A percentile compares a stretch with the other conserved stretches of the same genome.
Conservation (phyloP, 1,284 basidiomycete genomes). For the Irpex sp. region DNA sequence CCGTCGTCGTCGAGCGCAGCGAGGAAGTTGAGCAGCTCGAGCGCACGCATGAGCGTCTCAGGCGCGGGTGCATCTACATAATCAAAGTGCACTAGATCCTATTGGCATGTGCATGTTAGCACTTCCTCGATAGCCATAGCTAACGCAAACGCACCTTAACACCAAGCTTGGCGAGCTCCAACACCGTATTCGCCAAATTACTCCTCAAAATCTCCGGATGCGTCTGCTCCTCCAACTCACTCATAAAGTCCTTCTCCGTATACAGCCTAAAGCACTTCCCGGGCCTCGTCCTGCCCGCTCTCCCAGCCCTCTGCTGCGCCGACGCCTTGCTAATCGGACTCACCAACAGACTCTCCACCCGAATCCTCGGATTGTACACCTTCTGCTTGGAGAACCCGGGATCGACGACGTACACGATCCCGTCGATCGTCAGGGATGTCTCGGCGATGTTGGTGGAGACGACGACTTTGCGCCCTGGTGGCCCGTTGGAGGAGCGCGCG, state of each 20-base stretch:
- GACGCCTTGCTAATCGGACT: constrained; percentile 96
- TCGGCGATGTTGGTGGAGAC: constrained; percentile 98
- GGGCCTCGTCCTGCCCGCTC: constrained; percentile 93
- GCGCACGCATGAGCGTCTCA: constrained; percentile 96
- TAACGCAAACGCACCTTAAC: constrained; percentile 50
- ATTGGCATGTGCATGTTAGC: too few species aligned
- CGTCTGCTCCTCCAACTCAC: constrained; percentile 93
- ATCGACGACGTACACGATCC: constrained; percentile 98
- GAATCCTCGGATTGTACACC: constrained; percentile 94
- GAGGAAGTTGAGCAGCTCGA: constrained; percentile 93
- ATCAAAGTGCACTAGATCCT: constrained; percentile 78
- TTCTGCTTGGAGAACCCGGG: constrained; percentile 98
- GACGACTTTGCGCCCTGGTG: constrained; percentile 91
- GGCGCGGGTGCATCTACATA: constrained; percentile 97
- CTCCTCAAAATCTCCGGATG: constrained; percentile 94
- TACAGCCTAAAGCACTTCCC: constrained; percentile 98
- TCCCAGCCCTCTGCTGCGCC: constrained; percentile 94
- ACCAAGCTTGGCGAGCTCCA: constrained; percentile 94
- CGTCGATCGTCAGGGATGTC: constrained; percentile 97
- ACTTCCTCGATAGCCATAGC: too few species aligned
- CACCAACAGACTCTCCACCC: constrained; percentile 93
- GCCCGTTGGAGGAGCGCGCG: constrained; percentile 59
- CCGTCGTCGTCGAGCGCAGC: constrained; percentile 95
- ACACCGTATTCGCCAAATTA: constrained; percentile 91
- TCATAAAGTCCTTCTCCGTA: constrained; percentile 97